Evolutionary conservation across 2,329 filamentous ascomycete genomes (phyloP).

Genomic region (Geosmithia morbida): DNA sequence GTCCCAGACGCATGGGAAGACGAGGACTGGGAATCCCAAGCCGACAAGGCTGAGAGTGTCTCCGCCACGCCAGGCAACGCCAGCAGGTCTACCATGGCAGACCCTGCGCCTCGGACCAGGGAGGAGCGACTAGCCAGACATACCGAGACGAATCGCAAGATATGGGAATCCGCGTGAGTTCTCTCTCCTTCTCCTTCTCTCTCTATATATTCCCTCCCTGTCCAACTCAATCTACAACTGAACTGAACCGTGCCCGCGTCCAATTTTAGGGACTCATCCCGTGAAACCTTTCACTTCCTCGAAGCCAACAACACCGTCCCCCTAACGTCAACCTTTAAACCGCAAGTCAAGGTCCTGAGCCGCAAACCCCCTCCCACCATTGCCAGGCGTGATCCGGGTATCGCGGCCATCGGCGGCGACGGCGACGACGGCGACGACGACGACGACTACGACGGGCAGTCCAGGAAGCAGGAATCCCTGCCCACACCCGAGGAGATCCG

Average conservation of each 20-base stretch:
- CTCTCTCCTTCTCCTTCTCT: conserved; percentile 4
- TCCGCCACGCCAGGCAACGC: neutral
- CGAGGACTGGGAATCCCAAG: conserved; percentile 74
- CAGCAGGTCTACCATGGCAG: conserved; percentile 14
- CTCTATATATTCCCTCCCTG: neutral
- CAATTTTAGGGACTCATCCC: conserved; percentile 52
- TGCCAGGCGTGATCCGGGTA: conserved; percentile 43
- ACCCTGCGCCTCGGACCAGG: conserved; percentile 42
- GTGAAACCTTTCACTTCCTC: conserved; percentile 59
- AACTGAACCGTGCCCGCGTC: too few species aligned
- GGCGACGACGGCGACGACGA: conserved; percentile 38
- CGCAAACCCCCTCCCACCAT: conserved; percentile 52
- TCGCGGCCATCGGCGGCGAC: conserved; percentile 19
- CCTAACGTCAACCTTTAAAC: conserved; percentile 55
- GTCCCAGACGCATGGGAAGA: conserved; percentile 78
- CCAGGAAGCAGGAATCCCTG: conserved; percentile 42
- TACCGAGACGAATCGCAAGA: conserved; percentile 65
- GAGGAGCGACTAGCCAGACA: conserved; percentile 70
- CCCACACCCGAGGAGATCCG: conserved; percentile 64
- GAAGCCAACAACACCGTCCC: conserved; percentile 50
- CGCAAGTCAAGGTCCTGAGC: conserved; percentile 69
- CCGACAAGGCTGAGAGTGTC: conserved; percentile 37
- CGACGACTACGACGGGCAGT: conserved; percentile 53
- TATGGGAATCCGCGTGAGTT: conserved; percentile 79
- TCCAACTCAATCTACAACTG: too few species aligned